These are phyloP conservation scores for Verticillium longisporum DNA, from an alignment of 2,329 filamentous ascomycete species.

Conservation along the genomic window DNA sequence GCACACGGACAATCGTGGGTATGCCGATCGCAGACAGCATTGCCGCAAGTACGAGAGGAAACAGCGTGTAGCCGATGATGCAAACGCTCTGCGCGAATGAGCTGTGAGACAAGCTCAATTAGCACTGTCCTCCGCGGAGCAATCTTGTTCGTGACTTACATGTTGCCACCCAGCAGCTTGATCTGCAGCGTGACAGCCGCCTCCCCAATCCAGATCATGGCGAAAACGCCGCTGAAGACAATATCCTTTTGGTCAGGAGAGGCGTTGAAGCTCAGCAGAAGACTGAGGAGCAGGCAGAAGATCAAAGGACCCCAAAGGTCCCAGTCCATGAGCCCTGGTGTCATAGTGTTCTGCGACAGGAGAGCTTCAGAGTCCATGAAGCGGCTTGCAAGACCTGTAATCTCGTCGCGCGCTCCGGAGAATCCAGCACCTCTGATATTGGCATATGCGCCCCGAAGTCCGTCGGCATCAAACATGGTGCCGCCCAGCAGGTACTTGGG, in stretches of 20 bases:
- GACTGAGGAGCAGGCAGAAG: slow-evolving; percentile 83
- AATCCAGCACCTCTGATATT: slow-evolving; percentile 53
- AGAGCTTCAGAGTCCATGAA: slow-evolving; percentile 58
- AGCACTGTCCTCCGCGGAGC: background rate
- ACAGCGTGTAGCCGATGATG: slow-evolving; percentile 97
- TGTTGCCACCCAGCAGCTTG: slow-evolving; percentile 90
- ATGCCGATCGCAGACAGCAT: slow-evolving; percentile 79
- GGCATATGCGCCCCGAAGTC: slow-evolving; percentile 54
- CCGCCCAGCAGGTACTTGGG: slow-evolving; percentile 84
- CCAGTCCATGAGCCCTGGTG: slow-evolving; percentile 88
- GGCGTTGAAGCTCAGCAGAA: slow-evolving; percentile 80
- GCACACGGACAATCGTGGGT: slow-evolving; percentile 75
- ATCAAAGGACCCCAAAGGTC: slow-evolving; percentile 96
- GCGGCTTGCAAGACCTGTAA: slow-evolving; percentile 53
- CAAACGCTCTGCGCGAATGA: slow-evolving; percentile 97
- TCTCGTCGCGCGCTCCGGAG: slow-evolving; percentile 53
- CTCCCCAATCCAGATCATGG: slow-evolving; percentile 94
- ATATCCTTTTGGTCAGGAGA: slow-evolving; percentile 73
- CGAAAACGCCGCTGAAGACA: slow-evolving; percentile 95
- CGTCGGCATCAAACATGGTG: slow-evolving; percentile 52
- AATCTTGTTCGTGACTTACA: slow-evolving; percentile 54
- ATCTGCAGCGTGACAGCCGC: slow-evolving; percentile 97
- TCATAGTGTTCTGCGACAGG: slow-evolving; percentile 64
- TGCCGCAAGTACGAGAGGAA: slow-evolving; percentile 89
- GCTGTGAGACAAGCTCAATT: slow-evolving; percentile 36